Evolutionary conservation across 179 eudicot genomes (phyloP).

Genomic region (Beta macrorhiza): DNA sequence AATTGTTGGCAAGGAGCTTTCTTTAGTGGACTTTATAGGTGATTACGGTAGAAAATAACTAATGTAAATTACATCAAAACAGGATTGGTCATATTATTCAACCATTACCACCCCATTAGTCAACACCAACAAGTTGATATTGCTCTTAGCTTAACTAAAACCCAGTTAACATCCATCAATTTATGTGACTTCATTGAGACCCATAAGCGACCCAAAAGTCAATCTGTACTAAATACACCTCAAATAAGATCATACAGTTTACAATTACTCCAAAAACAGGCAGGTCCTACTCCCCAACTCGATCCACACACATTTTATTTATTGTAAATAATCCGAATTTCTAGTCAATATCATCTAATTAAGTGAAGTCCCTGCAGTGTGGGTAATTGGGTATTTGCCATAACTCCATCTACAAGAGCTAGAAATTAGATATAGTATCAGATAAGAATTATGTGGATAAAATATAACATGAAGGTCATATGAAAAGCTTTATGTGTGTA

Average conservation of each 20-base stretch:
- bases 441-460: not conserved
- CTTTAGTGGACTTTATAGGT: not conserved
- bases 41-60: not conserved
- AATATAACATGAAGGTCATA: not conserved
- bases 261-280: slow-evolving; percentile 1
- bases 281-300: not conserved
- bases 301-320: not conserved
- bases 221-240: not conserved
- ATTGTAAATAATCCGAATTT: not conserved
- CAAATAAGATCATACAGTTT: slow-evolving; percentile 1
- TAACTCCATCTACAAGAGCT: not conserved
- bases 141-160: not conserved
- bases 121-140: not conserved
- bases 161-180: not conserved
- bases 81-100: not conserved
- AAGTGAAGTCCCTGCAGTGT: not conserved
- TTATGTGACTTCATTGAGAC: not conserved
- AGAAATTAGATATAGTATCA: not conserved
- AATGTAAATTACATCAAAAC: not conserved
- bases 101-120: not conserved
- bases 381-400: not conserved
- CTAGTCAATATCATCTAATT: not conserved
- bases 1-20: not conserved
- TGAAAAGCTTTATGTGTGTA: not conserved
- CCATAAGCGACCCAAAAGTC: not conserved